Evolutionary conservation across 2,329 filamentous ascomycete species (phyloP).

Genomic region (Colletotrichum chrysophilum): DNA sequence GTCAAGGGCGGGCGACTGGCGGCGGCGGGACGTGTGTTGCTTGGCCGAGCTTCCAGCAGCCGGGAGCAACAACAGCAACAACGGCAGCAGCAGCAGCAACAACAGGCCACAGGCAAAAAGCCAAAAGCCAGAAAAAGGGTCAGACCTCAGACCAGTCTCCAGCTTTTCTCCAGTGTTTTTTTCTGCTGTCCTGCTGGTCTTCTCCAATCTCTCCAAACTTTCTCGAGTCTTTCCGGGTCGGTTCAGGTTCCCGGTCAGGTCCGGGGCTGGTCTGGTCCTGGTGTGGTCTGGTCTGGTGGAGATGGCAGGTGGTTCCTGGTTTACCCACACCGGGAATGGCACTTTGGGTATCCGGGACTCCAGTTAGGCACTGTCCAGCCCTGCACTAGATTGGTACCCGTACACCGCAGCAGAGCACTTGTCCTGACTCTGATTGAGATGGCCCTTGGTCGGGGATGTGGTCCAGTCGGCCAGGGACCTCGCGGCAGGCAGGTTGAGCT

Average conservation of each 20-base stretch:
- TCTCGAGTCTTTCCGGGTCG: neutral
- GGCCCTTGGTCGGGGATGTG: neutral
- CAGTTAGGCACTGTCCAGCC: neutral
- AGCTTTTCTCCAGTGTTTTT: neutral
- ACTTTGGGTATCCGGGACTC: neutral
- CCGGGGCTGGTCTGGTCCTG: neutral
- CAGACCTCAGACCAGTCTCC: neutral
- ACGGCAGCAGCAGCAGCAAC: neutral
- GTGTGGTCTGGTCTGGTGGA: neutral
- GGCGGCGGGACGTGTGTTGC: neutral
- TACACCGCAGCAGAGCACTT: neutral
- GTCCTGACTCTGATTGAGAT: neutral
- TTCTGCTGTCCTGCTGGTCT: neutral
- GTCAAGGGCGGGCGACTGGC: conserved; percentile 5
- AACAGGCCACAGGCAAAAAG: neutral
- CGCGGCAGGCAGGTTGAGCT: neutral
- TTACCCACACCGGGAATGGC: neutral
- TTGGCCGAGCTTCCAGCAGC: neutral
- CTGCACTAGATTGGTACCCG: neutral
- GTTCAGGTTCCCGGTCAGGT: neutral
- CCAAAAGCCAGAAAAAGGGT: neutral
- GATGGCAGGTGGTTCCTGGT: conserved; percentile 7
- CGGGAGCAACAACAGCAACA: neutral
- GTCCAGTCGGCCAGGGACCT: neutral
- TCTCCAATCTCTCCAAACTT: neutral